Percentiles rank a stretch among this genome's conserved stretches.
Conservation (phyloP, 768 basidiomycete genomes). For the Lentinula guzmanii region DNA sequence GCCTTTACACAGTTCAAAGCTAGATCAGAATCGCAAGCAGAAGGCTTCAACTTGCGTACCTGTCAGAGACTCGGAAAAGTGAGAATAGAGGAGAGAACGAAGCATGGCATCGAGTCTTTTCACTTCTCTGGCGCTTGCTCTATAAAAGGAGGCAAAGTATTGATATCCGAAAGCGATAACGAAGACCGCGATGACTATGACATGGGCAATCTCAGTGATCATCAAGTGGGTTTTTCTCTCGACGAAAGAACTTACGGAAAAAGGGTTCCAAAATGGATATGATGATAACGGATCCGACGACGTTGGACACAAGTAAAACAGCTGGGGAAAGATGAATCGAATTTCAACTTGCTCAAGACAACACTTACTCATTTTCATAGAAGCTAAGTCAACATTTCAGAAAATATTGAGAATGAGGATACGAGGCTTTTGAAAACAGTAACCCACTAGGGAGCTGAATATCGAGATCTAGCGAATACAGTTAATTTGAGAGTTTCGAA, state of each 20-base stretch:
- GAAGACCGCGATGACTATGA: constrained; percentile 45
- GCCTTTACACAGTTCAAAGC: constrained; percentile 21
- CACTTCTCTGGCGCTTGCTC: constrained; percentile 65
- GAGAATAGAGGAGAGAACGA: constrained; percentile 69
- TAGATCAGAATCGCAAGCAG: not conserved
- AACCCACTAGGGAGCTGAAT: constrained; percentile 50
- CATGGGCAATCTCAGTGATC: not conserved
- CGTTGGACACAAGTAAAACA: constrained; percentile 41
- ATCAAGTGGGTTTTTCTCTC: not conserved
- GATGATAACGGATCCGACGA: constrained; percentile 46
- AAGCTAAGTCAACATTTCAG: constrained; percentile 27
- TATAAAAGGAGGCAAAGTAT: constrained; percentile 65
- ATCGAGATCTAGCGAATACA: constrained; percentile 39
- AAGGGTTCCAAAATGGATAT: constrained; percentile 56
- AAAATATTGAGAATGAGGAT: not conserved
- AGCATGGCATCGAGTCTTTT: constrained; percentile 67
- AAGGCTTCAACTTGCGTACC: constrained; percentile 19
- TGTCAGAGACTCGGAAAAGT: constrained; percentile 74
- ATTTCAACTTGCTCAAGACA: not conserved
- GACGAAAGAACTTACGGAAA: constrained; percentile 40
- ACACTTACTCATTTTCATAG: constrained; percentile 49
- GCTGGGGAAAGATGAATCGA: constrained; percentile 24
- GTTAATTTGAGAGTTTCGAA: not conserved
- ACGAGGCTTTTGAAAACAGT: not conserved
- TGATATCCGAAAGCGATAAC: constrained; percentile 55